Evolutionary conservation across 345 rosid genomes (phyloP), one percentile per base, ranked within the genome.

Genomic region (Toxicodendron radicans): DNA sequence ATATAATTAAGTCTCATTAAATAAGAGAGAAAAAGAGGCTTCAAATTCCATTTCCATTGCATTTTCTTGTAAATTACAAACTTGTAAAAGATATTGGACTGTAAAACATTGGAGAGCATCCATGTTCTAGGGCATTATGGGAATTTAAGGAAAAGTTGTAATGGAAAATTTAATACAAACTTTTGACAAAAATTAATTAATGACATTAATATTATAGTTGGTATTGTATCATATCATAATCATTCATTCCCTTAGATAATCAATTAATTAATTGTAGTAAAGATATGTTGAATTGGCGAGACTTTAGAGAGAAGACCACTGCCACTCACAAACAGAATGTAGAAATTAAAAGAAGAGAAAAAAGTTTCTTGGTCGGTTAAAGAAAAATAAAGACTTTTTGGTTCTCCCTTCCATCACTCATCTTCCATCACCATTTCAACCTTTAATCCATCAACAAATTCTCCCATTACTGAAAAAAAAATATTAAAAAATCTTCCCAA

Each of bases 271-370:
- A 32, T 32, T 32, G 35, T 32, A 32, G 35, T 32, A 4, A 32
- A 4, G 35, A 32, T 32, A 32, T 7, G 5, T 35, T 35, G 43
- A 38, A 38, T 35, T 63, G 48, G 74, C 13, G 59, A 24, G 73
- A 60, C 69, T 59, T 35, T 56, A 49, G 65, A 49, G 59, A 45
- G 54, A 60, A 33, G 67, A 24, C 63, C 43, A 24, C n/a, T 51
- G 68, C 43, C 43, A 38, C 43, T 38, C 43, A 38, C 0, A 38
- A 38, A 38, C 43, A 72, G 53, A 71, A 66, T 60, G 70, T 12
- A n/a, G 20, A 68, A 64, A 66, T 56, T 66, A 73, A 76, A 80
- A 80, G 68, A 72, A 73, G 74, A 62, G 74, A 73, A 73, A 67
- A 66, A 48, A 60, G 45, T 10, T n/a, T 13, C 18, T 49, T 52